Base-by-base conservation (phyloP, 2,329 filamentous ascomycete genomes). In the Colletotrichum kahawae region DNA sequence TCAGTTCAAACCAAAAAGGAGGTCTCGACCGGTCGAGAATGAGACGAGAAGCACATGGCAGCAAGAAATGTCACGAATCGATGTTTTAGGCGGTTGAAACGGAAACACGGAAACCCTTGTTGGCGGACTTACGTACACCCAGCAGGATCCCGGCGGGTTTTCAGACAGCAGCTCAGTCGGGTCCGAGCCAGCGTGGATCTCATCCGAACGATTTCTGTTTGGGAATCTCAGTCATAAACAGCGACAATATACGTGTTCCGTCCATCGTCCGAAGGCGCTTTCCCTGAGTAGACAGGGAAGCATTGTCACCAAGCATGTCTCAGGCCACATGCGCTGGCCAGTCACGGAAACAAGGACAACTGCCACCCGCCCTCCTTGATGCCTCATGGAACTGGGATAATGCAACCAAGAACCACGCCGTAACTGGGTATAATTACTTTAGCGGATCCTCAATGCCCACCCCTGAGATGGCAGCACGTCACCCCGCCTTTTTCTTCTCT, bases 181-280 rank as follows among this genome's bases (percentile, higher is more conserved):
- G 69, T 51, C 73, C 73, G 64, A 51, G 63, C 69, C 63, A 65
- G 59, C 69, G 69, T 68, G 73, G 73, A 75, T 73, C 63, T 75
- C 73, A 57, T 75, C 73, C 73, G 73, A 75, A 75, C 73, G 73
- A 68, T 27, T 75, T 57, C 16, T 72, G 73, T 73, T 75, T 75
- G 60, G 67, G 57, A 64, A 73, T 73, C 69, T 73, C 57, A 68
- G 34, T 72, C 63, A 65, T 64, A 73, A 54, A 36, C 63, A 57
- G 64, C 69, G 48, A 36, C 67, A 29, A 68, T 68, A 68, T 68
- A 68, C 69, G 34, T 68, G 69, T 68, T 68, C 73, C 69, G 69
- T 65, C 48, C 48, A 27, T 75, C 73, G 73, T 75, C 73, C 73
- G 57, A 75, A 75, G 69, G 51, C 33, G 10, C 21, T 38, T 73